Evolutionary conservation across 2,329 filamentous ascomycete genomes (phyloP).

Genomic region (Didymella sp.): DNA sequence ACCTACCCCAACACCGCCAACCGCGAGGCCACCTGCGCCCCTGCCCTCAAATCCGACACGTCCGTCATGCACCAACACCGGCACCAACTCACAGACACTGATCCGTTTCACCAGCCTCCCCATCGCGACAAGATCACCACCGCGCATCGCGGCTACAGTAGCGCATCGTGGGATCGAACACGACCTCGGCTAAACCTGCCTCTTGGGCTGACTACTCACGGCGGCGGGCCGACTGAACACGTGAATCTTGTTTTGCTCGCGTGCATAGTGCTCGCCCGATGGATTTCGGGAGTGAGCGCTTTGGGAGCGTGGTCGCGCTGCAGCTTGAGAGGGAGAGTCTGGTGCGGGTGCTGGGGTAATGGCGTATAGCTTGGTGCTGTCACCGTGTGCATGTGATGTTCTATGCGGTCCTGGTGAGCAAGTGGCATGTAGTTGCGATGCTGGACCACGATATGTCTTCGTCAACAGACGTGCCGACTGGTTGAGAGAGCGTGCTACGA

Average conservation of each 20-base stretch:
- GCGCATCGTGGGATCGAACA: background rate
- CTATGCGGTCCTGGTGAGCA: no score
- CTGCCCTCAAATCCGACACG: background rate
- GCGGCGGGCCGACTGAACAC: no score
- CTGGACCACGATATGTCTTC: no score
- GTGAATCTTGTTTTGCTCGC: no score
- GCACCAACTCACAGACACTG: no score
- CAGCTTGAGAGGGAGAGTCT: background rate
- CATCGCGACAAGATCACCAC: background rate
- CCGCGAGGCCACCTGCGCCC: background rate
- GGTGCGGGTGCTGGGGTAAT: background rate
- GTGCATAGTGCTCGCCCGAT: background rate
- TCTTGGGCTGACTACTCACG: no score
- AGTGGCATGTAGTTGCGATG: background rate
- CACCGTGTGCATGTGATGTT: background rate
- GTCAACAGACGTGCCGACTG: no score
- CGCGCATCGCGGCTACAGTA: background rate
- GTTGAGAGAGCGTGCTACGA: background rate
- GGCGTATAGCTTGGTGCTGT: background rate
- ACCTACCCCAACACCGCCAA: background rate
- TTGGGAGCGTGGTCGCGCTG: background rate
- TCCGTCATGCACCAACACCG: background rate
- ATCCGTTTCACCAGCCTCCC: background rate
- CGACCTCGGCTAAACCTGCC: background rate
- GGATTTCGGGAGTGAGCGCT: background rate